Conservation (phyloP, 1,139 yeast species). For the Blastobotrys capitulatus region DNA sequence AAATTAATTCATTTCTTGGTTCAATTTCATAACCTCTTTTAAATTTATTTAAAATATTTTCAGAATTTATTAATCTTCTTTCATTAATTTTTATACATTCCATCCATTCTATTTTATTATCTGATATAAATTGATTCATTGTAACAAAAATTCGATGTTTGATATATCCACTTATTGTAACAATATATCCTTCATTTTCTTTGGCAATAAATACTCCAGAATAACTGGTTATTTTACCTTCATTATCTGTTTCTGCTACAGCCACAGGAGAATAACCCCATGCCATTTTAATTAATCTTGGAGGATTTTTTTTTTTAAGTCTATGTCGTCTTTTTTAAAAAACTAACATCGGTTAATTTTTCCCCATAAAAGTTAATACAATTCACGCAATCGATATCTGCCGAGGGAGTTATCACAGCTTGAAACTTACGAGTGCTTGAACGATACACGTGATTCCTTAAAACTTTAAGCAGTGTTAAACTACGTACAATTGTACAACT, state of each 20-base stretch:
- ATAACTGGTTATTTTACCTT: neutral
- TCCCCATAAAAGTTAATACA: too few relatives aligned
- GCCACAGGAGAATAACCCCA: slow-evolving; percentile 7
- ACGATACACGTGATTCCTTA: too few relatives aligned
- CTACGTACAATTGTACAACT: too few relatives aligned
- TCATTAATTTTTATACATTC: neutral
- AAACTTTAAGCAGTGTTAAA: too few relatives aligned
- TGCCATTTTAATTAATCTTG: neutral
- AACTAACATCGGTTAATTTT: neutral
- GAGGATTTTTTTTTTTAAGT: neutral
- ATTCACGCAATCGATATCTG: too few relatives aligned
- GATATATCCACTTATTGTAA: neutral
- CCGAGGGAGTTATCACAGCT: too few relatives aligned
- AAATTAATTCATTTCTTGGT: neutral
- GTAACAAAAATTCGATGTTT: slow-evolving; percentile 1
- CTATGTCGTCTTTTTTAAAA: neutral
- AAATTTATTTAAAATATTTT: neutral
- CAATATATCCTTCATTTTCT: slow-evolving; percentile 1
- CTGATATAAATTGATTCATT: neutral
- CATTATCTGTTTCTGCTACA: neutral
- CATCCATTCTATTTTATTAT: slow-evolving; percentile 4
- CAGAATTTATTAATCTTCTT: neutral
- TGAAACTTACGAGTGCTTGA: too few relatives aligned
- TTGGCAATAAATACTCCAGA: slow-evolving; percentile 2
- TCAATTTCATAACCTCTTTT: neutral